A percentile compares a stretch with the other conserved stretches of the same genome.
Evolutionary conservation across 2,329 filamentous ascomycete species (phyloP).

Genomic region (Cylindrodendrum hubeiense): DNA sequence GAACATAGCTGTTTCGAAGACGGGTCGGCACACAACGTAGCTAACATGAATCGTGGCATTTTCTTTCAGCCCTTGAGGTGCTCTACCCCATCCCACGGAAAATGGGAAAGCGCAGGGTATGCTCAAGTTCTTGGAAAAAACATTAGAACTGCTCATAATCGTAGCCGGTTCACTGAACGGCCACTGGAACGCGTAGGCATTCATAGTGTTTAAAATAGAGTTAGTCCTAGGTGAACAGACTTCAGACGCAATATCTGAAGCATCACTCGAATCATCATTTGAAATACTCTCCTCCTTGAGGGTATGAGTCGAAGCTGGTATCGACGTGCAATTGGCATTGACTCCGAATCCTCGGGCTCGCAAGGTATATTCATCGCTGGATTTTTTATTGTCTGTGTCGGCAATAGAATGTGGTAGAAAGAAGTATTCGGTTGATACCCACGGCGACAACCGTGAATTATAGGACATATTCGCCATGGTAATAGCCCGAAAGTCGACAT

Average conservation of each 20-base stretch:
- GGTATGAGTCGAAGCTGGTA: not conserved
- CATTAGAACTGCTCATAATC: not conserved
- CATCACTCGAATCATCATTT: not conserved
- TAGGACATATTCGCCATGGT: not conserved
- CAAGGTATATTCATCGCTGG: not conserved
- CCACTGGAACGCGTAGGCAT: not conserved
- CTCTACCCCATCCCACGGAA: not conserved
- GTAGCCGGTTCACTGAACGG: not conserved
- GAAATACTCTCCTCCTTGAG: not conserved
- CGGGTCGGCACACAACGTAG: not conserved
- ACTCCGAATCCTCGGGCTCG: constrained; percentile 4
- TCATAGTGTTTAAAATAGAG: not conserved
- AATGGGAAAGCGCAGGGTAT: not conserved
- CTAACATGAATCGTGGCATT: not conserved
- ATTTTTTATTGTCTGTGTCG: not conserved
- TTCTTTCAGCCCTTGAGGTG: not conserved
- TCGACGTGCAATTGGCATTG: constrained; percentile 10
- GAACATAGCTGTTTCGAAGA: constrained; percentile 14
- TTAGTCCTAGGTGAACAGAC: not conserved
- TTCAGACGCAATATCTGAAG: not conserved
- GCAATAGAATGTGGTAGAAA: constrained; percentile 3
- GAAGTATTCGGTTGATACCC: constrained; percentile 8
- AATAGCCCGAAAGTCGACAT: not conserved
- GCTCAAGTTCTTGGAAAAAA: not conserved
- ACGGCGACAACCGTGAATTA: not conserved